Conservation (phyloP, 345 rosid species). For the Salix dunnii region DNA sequence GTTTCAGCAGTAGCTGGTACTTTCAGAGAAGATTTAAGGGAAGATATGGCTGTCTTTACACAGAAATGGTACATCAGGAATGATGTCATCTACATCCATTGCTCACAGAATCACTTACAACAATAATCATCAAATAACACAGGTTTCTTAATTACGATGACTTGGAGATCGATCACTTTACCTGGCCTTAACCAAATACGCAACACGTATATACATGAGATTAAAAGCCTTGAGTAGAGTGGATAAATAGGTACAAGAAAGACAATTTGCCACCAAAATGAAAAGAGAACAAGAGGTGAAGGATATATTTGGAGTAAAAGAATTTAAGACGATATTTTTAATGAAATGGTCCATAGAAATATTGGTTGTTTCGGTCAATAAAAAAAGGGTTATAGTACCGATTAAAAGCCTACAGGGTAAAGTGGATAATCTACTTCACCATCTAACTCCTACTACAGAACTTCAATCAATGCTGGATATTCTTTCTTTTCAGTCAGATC, state of each 20-base stretch:
- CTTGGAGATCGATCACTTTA: background rate
- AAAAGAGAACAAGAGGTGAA: background rate
- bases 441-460: background rate
- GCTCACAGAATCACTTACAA: no score
- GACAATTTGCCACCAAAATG: background rate
- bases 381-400: background rate
- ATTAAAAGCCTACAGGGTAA: background rate
- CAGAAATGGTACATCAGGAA: no score
- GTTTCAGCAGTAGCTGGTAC: no score
- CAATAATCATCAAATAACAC: background rate
- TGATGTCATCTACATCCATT: no score
- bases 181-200: background rate
- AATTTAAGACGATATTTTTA: background rate
- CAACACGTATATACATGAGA: background rate
- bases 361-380: no score
- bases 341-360: background rate
- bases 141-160: background rate
- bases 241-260: background rate
- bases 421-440: background rate
- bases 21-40: no score
- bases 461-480: background rate
- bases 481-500: background rate
- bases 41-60: no score
- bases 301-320: no score
- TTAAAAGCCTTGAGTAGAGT: no score